Percentiles rank a stretch among this genome's conserved stretches.
phyloP scores from a whole-genome alignment of 2,329 filamentous ascomycete species.

The Bertia moriformis region DNA sequence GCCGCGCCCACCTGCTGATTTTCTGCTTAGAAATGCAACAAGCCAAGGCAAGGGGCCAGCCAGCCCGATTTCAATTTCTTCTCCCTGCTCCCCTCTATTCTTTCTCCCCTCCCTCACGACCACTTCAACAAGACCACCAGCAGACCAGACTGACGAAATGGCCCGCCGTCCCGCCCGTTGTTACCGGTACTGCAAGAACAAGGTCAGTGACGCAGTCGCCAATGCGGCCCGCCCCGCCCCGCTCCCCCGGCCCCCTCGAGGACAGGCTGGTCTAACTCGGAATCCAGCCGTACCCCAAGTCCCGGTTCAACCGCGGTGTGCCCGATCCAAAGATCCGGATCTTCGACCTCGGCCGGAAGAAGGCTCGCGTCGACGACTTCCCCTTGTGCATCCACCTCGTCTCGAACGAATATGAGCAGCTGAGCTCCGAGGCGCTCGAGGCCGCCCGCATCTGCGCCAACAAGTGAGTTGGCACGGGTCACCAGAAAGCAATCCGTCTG shows the following conservation, averaged over 20 bases:
- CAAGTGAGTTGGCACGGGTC: background rate
- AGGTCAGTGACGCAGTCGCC: too few species aligned
- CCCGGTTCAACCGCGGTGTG: background rate
- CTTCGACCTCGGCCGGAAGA: background rate
- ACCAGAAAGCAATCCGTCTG: conserved; percentile 1
- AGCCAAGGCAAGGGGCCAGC: too few species aligned
- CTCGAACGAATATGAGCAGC: background rate
- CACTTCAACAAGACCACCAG: too few species aligned
- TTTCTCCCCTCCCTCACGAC: too few species aligned
- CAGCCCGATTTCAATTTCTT: background rate
- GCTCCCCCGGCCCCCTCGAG: too few species aligned
- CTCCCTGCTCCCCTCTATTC: background rate
- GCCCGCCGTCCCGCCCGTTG: background rate
- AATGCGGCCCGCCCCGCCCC: too few species aligned
- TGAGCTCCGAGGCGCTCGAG: background rate
- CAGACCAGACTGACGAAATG: background rate
- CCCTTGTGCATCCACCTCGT: background rate
- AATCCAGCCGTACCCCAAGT: background rate
- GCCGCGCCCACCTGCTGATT: too few species aligned
- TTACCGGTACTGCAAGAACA: background rate
- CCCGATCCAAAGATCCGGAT: background rate
- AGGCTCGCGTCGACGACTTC: background rate
- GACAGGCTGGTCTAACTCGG: too few species aligned
- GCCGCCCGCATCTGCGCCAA: background rate
- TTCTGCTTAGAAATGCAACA: too few species aligned